These are phyloP conservation scores for Xylariales sp. DNA, from an alignment of 2,329 filamentous ascomycete genomes.

Conservation along the genomic window DNA sequence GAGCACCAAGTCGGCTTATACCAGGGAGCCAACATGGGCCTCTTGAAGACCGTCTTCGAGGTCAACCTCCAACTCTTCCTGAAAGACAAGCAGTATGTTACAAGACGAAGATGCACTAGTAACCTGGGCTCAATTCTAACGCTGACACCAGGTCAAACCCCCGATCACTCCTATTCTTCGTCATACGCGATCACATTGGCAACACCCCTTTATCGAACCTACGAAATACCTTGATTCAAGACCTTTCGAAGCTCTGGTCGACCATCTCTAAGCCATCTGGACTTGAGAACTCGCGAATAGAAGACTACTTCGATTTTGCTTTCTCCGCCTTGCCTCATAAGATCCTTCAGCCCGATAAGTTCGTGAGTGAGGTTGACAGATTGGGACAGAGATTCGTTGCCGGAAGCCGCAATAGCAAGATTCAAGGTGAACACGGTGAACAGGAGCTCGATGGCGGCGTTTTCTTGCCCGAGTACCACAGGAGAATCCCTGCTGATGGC, in stretches of 20 bases:
- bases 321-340: constrained; percentile 96
- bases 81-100: constrained; percentile 81
- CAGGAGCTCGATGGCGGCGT: constrained; percentile 74
- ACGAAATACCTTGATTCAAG: constrained; percentile 83
- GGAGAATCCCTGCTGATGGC: constrained; percentile 94
- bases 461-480: constrained; percentile 90
- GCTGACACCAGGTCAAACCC: constrained; percentile 64
- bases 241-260: constrained; percentile 87
- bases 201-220: constrained; percentile 87
- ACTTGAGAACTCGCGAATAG: constrained; percentile 81
- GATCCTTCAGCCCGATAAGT: constrained; percentile 90
- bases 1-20: constrained; percentile 98
- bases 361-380: constrained; percentile 72
- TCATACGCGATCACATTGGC: constrained; percentile 94
- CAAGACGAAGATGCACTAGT: background rate
- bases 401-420: constrained; percentile 68
- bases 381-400: constrained; percentile 78
- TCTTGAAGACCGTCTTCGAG: constrained; percentile 98
- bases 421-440: constrained; percentile 56
- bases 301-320: constrained; percentile 98
- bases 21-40: constrained; percentile 97
- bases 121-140: constrained; percentile 11
- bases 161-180: constrained; percentile 92
- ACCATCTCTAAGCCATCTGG: constrained; percentile 88
- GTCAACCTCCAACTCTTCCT: constrained; percentile 96